These are phyloP conservation scores for Gossypium stocksii DNA, from an alignment of 345 rosid species.

Conservation along the genomic window DNA sequence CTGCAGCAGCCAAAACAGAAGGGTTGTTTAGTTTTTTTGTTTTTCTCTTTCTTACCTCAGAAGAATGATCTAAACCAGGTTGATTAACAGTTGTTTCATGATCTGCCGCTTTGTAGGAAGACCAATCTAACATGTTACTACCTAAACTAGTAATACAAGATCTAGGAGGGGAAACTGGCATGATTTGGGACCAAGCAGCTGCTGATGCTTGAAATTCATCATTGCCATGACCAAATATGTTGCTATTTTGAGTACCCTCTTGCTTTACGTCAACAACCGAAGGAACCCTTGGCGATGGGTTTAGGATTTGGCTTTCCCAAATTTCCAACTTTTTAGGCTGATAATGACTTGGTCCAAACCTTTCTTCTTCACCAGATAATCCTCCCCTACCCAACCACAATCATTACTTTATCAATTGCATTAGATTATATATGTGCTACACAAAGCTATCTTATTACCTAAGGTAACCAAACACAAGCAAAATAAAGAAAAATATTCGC, in stretches of 20 bases:
- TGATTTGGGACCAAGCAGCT: constrained; percentile 25
- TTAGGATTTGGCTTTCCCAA: constrained; percentile 39
- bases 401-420: neutral
- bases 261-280: constrained; percentile 34
- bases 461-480: neutral
- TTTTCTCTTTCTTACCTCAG: constrained; percentile 29
- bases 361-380: constrained; percentile 34
- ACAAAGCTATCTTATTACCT: neutral
- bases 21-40: neutral
- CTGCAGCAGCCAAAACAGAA: no score
- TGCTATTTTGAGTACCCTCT: constrained; percentile 34
- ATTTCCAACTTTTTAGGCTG: constrained; percentile 36
- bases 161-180: constrained; percentile 44
- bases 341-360: constrained; percentile 24
- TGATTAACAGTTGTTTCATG: constrained; percentile 14
- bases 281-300: constrained; percentile 17
- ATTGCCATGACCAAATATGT: constrained; percentile 28
- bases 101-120: constrained; percentile 25
- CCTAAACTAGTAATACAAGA: constrained; percentile 37
- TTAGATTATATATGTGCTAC: neutral
- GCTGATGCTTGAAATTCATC: constrained; percentile 30
- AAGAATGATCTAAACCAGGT: constrained; percentile 31
- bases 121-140: constrained; percentile 38
- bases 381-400: constrained; percentile 34
- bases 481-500: neutral